Base-by-base conservation (phyloP, 2,329 filamentous ascomycete genomes). In the Ophiostoma himal-ulmi region DNA sequence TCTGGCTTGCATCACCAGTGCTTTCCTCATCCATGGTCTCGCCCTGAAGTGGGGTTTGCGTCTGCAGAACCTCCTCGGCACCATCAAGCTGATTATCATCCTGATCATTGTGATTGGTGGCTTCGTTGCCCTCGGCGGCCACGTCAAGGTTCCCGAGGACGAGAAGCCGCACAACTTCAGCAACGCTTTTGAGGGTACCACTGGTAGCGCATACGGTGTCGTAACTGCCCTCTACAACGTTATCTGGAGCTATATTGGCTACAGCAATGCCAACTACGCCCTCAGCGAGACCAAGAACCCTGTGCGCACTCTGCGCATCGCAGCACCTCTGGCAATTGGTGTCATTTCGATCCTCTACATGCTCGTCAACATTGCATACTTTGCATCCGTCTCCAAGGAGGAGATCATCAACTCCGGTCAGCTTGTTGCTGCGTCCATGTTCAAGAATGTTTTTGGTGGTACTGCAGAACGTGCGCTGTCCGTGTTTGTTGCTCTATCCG, bases 211-310 rank as follows among this genome's bases (percentile, higher is more conserved):
- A 1, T 91, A 91, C 73, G 87, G 87, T 67, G 83, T 90, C 44
- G 88, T 90, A n/a, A 90, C 86, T 1, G 88, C 89, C 0, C 79
- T 91, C 0, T 91, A 90, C 81, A 91, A 90, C 74, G 88, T 91
- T 73, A 88, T 91, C 75, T 91, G 88, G 85, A 88, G 85, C 72
- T 91, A 88, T 75, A 85, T 89, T 73, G 89, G 89, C 34, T 89
- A 89, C 81, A 86, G 83, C 79, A 90, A 90, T 77, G 88, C 87
- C 76, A 90, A 90, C 79, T 89, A 90, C 75, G 86, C 83, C 65
- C 80, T 88, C 41, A 85, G 83, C 75, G 89, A 91, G 80, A 89
- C 87, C 66, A 87, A 84, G 76, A 86, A 90, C 77, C 89, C 89
- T 0, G 84, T 88, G 5, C 82, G 82, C 34, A 91, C 88, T 0